phyloP scores from a whole-genome alignment of 176 grass and related monocot genomes.

The Lolium multiflorum region DNA sequence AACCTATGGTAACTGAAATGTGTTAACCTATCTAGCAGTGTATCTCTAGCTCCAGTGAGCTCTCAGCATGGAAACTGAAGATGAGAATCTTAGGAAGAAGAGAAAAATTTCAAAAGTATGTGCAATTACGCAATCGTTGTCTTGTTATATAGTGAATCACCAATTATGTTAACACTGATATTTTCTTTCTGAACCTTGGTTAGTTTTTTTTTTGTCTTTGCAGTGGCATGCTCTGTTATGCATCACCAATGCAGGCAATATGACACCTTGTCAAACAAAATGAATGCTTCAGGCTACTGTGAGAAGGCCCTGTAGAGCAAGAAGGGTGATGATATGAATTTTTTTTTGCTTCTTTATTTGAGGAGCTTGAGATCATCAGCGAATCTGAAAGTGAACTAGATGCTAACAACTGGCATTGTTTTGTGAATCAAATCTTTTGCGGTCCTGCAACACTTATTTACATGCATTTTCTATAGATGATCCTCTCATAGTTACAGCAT shows the following conservation, averaged over 20 bases:
- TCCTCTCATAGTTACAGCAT: background rate
- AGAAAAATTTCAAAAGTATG: slow-evolving; percentile 62
- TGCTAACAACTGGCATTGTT: background rate
- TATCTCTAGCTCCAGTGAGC: slow-evolving; percentile 79
- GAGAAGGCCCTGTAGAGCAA: slow-evolving; percentile 70
- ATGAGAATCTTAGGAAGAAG: slow-evolving; percentile 71
- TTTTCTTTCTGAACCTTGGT: background rate
- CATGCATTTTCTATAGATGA: background rate
- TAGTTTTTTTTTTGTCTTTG: background rate
- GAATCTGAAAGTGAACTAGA: slow-evolving; percentile 60
- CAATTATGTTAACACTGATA: background rate
- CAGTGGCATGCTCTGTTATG: background rate
- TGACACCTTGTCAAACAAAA: slow-evolving; percentile 51
- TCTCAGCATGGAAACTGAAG: slow-evolving; percentile 62
- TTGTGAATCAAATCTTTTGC: background rate
- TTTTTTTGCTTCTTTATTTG: slow-evolving; percentile 51
- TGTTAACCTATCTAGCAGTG: slow-evolving; percentile 74
- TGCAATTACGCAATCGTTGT: background rate
- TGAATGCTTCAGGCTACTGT: slow-evolving; percentile 54
- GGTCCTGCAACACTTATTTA: background rate
- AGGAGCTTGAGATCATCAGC: slow-evolving; percentile 59
- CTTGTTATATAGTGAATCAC: background rate
- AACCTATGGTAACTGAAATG: too few species aligned
- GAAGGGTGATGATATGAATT: slow-evolving; percentile 68
- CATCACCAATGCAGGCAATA: slow-evolving; percentile 51